Conservation (phyloP, 75 land plant genomes). For the Larix kaempferi region DNA sequence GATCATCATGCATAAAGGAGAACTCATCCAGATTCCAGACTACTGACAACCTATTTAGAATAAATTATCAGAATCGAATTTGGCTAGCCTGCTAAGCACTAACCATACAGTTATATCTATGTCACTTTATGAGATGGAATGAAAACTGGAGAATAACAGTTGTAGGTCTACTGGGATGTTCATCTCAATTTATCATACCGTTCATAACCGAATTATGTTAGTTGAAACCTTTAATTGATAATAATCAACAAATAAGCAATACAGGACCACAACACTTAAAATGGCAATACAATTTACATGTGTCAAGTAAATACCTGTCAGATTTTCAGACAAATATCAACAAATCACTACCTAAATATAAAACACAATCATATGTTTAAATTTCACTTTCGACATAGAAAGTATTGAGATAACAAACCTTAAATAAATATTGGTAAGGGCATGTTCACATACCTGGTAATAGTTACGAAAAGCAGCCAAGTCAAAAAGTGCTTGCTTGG, state of each 20-base stretch:
- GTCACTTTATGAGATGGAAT: neutral
- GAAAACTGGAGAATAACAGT: neutral
- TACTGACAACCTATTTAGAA: neutral
- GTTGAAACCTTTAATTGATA: neutral
- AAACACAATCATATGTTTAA: neutral
- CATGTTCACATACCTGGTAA: slow-evolving; percentile 60
- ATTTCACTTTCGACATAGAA: neutral
- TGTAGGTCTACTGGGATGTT: no score
- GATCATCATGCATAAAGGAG: no score
- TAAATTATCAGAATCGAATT: neutral
- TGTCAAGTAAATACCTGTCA: neutral
- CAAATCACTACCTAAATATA: neutral
- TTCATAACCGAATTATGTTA: neutral
- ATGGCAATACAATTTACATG: neutral
- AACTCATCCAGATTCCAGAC: no score
- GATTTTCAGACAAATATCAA: neutral
- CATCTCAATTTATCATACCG: no score
- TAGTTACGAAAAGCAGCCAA: slow-evolving; percentile 80
- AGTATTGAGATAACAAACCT: neutral
- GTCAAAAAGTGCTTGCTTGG: slow-evolving; percentile 98
- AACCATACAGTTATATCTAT: neutral
- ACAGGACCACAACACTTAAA: neutral
- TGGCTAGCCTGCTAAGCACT: neutral
- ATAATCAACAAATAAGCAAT: neutral
- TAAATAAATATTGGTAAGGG: neutral